Evolutionary conservation across 2,329 filamentous ascomycete genomes (phyloP).

Genomic region (Alternaria sp.): DNA sequence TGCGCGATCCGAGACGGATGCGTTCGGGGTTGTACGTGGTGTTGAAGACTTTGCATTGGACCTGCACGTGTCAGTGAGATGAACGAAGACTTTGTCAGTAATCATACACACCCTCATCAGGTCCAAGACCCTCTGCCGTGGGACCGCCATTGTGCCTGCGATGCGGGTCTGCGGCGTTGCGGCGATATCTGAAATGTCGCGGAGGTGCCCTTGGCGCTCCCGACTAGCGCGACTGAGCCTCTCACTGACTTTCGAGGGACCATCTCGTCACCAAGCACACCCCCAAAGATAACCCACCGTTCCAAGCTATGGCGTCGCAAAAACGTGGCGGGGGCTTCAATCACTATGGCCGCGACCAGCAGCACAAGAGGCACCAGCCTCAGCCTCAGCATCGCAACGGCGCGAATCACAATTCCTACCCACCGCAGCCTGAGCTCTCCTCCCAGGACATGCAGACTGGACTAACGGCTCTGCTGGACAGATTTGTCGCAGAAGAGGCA

Average conservation of each 20-base stretch:
- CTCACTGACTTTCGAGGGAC: neutral
- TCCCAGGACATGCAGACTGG: slow-evolving; percentile 36
- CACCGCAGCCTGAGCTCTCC: slow-evolving; percentile 21
- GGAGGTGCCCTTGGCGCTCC: slow-evolving; percentile 17
- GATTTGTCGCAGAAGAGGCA: slow-evolving; percentile 37
- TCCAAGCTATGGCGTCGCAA: slow-evolving; percentile 25
- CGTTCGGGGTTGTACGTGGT: slow-evolving; percentile 87
- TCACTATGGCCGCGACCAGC: slow-evolving; percentile 22
- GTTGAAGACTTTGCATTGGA: slow-evolving; percentile 90
- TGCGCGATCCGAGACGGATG: slow-evolving; percentile 85
- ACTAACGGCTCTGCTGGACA: slow-evolving; percentile 38
- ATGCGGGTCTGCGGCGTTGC: slow-evolving; percentile 9
- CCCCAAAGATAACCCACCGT: neutral
- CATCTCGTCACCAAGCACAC: neutral
- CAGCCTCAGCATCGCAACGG: slow-evolving; percentile 7
- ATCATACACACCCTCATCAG: slow-evolving; percentile 73
- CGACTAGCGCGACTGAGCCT: slow-evolving; percentile 8
- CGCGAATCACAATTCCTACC: neutral
- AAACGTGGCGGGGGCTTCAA: slow-evolving; percentile 27
- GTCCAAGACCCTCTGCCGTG: slow-evolving; percentile 64
- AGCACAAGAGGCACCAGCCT: slow-evolving; percentile 2
- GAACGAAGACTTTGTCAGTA: neutral
- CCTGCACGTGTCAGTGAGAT: slow-evolving; percentile 56
- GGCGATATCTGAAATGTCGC: slow-evolving; percentile 21
- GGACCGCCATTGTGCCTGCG: slow-evolving; percentile 54